These are phyloP conservation scores for Vitis hybrid DNA, from an alignment of 177 flowering plant genomes.

Conservation along the genomic window DNA sequence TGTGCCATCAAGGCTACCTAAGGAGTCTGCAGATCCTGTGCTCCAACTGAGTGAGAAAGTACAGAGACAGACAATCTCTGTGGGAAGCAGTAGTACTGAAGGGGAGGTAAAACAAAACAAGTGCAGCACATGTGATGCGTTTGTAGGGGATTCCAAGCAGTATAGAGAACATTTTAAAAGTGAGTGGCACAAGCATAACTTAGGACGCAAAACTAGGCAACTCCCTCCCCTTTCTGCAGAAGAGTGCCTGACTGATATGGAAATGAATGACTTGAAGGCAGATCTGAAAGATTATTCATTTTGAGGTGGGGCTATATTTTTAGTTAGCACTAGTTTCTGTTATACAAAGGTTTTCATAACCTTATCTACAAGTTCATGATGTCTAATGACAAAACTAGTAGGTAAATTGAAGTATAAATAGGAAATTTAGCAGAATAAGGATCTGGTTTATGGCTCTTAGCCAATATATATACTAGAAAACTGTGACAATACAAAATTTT, in stretches of 20 bases:
- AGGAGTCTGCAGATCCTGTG: constrained; percentile 31
- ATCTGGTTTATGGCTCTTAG: no score
- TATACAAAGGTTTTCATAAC: no score
- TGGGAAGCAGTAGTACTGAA: constrained; percentile 23
- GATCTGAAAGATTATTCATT: constrained; percentile 92
- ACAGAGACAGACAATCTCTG: constrained; percentile 56
- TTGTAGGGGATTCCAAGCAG: constrained; percentile 70
- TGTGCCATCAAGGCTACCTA: constrained; percentile 22
- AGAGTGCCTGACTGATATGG: constrained; percentile 77
- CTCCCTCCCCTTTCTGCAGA: constrained; percentile 87
- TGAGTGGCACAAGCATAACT: constrained; percentile 96
- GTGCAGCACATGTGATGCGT: constrained; percentile 84
- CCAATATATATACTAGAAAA: no score
- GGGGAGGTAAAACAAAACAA: constrained; percentile 65
- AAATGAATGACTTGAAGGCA: constrained; percentile 48
- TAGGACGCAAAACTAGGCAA: constrained; percentile 79
- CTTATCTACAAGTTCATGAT: no score
- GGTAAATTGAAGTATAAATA: no score
- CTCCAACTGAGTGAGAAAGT: constrained; percentile 47
- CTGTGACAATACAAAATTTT: no score
- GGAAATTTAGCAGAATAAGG: no score
- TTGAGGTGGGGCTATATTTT: constrained; percentile 27
- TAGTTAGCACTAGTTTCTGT: background rate
- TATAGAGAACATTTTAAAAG: constrained; percentile 92
- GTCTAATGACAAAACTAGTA: no score